Base-by-base conservation (phyloP, 495 filamentous ascomycete species). In the Aspergillus heteromorphus region DNA sequence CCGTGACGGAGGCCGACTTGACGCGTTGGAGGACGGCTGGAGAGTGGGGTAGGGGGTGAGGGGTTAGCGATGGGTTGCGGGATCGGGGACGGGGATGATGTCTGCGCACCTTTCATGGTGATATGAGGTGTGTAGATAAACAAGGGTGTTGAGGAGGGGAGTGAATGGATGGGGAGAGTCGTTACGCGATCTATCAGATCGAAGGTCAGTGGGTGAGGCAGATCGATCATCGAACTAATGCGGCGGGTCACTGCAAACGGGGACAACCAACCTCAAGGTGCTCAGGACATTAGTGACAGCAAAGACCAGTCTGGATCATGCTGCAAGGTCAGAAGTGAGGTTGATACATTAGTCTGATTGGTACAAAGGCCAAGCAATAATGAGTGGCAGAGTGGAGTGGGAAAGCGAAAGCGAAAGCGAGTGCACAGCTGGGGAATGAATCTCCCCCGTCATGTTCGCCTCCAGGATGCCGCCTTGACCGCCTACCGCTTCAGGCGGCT, bases 1-100 rank as follows among this genome's bases (percentile, higher is more conserved):
- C 91, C 9, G 89, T 95, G 63, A 99, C 95, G n/a, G 95, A 96
- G 51, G 95, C 95, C 17, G 93, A 97, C 49, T 92, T 86, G 52
- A 97, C 95, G 53, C 95, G 80, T 72, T 99, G 95, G 25, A 99
- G 79, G 54, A 99, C 90, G 45, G 91, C 93, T 98, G 64, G 40
- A 49, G 11, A 11, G 19, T 4, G 49, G 16, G 19, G 23, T 19
- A 27, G 7, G 16, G 23, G 49, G 16, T 17, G 23, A 25, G 27
- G 7, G 16, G 23, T 50, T 31, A 43, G 20, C 17, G n/a, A 40
- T 14, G 11, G n/a, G 6, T 19, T 14, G 14, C 1, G 6, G 11
- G 30, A 10, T 45, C 19, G 18, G 0, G 19, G 21, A 16, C 40
- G 14, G 4, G 9, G 7, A 1, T 43, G 17, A 47, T 14, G 17